A percentile compares a stretch with the other conserved stretches of the same genome.
Conservation (phyloP, 1,284 basidiomycete species). For the Xerocomus nothofagi region DNA sequence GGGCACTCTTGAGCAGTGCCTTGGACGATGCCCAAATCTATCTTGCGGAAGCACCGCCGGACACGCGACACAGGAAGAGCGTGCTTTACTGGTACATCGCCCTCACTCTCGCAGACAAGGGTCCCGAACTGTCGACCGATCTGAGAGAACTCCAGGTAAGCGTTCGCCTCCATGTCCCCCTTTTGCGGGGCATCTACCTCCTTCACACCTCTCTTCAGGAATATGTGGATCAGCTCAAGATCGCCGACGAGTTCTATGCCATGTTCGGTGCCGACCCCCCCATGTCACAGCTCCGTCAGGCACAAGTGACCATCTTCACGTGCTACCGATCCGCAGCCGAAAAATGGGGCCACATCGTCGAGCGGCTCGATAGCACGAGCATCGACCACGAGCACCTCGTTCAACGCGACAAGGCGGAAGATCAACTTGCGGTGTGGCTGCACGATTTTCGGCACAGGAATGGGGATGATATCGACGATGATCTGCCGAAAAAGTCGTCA, state of each 20-base stretch:
- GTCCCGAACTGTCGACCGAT: slow-evolving; percentile 48
- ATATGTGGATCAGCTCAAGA: slow-evolving; percentile 43
- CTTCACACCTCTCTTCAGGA: slow-evolving; percentile 30
- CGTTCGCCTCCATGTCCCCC: neutral
- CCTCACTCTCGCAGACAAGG: slow-evolving; percentile 49
- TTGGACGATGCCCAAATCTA: slow-evolving; percentile 59
- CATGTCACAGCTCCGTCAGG: slow-evolving; percentile 49
- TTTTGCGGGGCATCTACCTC: neutral
- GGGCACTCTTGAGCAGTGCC: slow-evolving; percentile 55
- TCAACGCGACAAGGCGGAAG: slow-evolving; percentile 43
- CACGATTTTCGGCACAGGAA: slow-evolving; percentile 47
- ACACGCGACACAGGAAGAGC: slow-evolving; percentile 56
- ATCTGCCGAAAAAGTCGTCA: slow-evolving; percentile 28
- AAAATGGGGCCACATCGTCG: slow-evolving; percentile 47
- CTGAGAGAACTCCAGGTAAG: slow-evolving; percentile 50
- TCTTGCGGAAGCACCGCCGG: slow-evolving; percentile 56
- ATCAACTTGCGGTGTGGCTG: slow-evolving; percentile 58
- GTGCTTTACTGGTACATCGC: slow-evolving; percentile 60
- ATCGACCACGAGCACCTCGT: slow-evolving; percentile 30
- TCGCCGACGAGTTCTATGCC: slow-evolving; percentile 49
- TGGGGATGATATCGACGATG: slow-evolving; percentile 35
- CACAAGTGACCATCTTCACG: slow-evolving; percentile 47
- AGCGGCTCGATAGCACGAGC: slow-evolving; percentile 35
- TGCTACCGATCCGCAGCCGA: slow-evolving; percentile 42
- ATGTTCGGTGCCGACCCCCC: slow-evolving; percentile 46